Evolutionary conservation across 768 basidiomycete genomes (phyloP), one percentile per base, ranked within the genome.

Genomic region (Tulasnella sp.): DNA sequence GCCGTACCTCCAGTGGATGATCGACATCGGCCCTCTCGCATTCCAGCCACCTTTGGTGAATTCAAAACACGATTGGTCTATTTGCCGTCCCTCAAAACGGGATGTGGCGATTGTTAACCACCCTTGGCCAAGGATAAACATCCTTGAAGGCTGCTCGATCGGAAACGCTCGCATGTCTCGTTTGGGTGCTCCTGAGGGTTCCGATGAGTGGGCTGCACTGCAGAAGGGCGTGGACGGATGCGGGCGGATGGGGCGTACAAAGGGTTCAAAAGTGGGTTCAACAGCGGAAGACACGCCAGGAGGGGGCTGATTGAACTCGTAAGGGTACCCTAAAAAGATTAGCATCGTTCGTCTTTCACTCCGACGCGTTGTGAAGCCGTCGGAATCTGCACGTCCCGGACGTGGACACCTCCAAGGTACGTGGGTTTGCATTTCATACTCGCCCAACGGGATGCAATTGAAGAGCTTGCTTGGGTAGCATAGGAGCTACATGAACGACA

Each of bases 131-230:
- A 79, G 84, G 82, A n/a, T 83, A n/a, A 91, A 83, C 1, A 91
- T 93, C 81, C 85, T 93, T 5, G 91, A 91, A 38, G 91, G 91
- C 80, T 93, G 91, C 74, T 89, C 89, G 4, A 85, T 2, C n/a
- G 87, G 91, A 68, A 92, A 93, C 79, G 91, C 91, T 0, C 81
- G 82, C 81, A 85, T 88, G 86, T 85, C 68, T 52, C 79, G 79
- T n/a, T n/a, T n/a, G n/a, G n/a, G n/a, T n/a, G 67, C 58, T 19
- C 79, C 79, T 12, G 67, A 67, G 12, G 79, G 79, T 45, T 80
- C 78, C 42, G 79, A 79, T 67, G 70, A 77, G 71, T 80, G 79
- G 79, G 79, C 45, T 22, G 0, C 76, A n/a, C n/a, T 68, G 0
- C 75, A 76, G 25, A 54, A 68, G 19, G 76, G 71, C 39, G 54